These are phyloP conservation scores for Xylaria sp. DNA, from an alignment of 2,329 filamentous ascomycete species.

Conservation along the genomic window DNA sequence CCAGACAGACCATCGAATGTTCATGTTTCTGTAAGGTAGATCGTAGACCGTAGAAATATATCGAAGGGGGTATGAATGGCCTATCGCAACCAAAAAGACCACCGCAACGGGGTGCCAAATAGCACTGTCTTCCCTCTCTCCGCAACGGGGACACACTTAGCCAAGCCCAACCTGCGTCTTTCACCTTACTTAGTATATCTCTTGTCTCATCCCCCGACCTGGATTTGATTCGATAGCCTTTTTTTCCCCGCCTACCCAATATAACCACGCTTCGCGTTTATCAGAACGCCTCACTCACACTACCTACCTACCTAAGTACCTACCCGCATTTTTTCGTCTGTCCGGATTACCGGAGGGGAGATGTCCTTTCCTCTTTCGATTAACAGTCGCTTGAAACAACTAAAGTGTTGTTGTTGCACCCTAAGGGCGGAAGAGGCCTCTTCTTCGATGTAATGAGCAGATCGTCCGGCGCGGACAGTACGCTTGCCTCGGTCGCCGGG, in stretches of 20 bases:
- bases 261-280: conserved; percentile 31
- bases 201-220: conserved; percentile 24
- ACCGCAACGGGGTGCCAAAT: conserved; percentile 30
- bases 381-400: conserved; percentile 28
- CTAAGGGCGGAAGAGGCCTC: conserved; percentile 30
- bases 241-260: conserved; percentile 33
- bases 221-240: conserved; percentile 34
- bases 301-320: no score
- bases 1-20: conserved; percentile 38
- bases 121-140: conserved; percentile 36
- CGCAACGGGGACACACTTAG: conserved; percentile 30
- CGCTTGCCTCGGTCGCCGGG: conserved; percentile 31
- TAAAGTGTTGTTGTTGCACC: conserved; percentile 14
- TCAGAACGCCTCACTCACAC: conserved; percentile 35
- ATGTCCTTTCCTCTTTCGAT: conserved; percentile 25
- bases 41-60: conserved; percentile 9
- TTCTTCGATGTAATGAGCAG: conserved; percentile 37
- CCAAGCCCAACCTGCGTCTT: conserved; percentile 32
- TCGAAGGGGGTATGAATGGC: conserved; percentile 16
- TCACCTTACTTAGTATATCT: conserved; percentile 37
- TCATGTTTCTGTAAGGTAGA: conserved; percentile 32
- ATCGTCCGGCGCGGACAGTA: conserved; percentile 32
- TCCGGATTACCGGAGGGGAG: conserved; percentile 33
- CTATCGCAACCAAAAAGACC: conserved; percentile 29
- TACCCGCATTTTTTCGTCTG: conserved; percentile 19